These are phyloP conservation scores for Heritiera littoralis DNA, from an alignment of 345 rosid genomes.

Conservation along the genomic window DNA sequence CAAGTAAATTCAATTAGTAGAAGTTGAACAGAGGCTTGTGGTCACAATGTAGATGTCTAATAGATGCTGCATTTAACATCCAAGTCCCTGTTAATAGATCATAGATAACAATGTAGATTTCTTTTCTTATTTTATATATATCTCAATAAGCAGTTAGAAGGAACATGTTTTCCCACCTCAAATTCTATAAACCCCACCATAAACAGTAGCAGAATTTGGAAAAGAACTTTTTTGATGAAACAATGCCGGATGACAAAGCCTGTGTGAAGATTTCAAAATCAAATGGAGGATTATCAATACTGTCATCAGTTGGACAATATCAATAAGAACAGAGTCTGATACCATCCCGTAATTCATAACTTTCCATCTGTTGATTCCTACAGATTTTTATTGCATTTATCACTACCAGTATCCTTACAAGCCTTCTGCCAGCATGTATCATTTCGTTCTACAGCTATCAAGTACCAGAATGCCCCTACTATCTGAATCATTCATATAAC, in stretches of 20 bases:
- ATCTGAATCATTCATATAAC: conserved; percentile 48
- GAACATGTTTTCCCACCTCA: conserved; percentile 52
- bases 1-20: not conserved
- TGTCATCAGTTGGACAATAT: conserved; percentile 38
- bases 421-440: conserved; percentile 73
- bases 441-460: conserved; percentile 78
- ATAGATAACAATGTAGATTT: not conserved
- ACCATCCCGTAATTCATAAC: conserved; percentile 53
- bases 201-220: conserved; percentile 82
- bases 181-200: conserved; percentile 99
- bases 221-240: conserved; percentile 72
- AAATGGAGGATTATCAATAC: conserved; percentile 49
- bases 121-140: not conserved
- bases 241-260: conserved; percentile 73
- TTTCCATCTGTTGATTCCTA: conserved; percentile 52
- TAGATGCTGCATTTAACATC: conserved; percentile 7
- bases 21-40: not conserved
- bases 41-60: not conserved
- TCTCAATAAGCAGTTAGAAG: not conserved
- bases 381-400: conserved; percentile 50
- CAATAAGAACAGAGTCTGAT: conserved; percentile 35
- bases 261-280: conserved; percentile 70
- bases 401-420: conserved; percentile 29
- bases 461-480: conserved; percentile 95
- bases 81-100: not conserved